These are phyloP conservation scores for Suillus hirtellus DNA, from an alignment of 768 basidiomycete genomes.

Conservation along the genomic window DNA sequence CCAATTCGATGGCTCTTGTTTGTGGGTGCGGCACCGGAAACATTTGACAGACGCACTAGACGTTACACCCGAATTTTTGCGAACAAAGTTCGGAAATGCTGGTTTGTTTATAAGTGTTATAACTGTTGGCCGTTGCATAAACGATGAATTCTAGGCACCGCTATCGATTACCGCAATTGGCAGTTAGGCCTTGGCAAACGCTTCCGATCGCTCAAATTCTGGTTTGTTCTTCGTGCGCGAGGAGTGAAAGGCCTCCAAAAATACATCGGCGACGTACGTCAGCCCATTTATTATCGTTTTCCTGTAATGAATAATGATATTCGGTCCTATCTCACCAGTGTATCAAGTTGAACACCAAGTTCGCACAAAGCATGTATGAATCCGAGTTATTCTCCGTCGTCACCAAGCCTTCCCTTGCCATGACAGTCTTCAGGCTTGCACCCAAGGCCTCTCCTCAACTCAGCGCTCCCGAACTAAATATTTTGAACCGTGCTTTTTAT, in stretches of 20 bases:
- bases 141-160: constrained; percentile 49
- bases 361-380: constrained; percentile 51
- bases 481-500: constrained; percentile 66
- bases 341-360: constrained; percentile 58
- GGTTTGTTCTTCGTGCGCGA: constrained; percentile 87
- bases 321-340: constrained; percentile 42
- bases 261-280: constrained; percentile 66
- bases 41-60: constrained; percentile 79
- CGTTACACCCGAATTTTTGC: constrained; percentile 81
- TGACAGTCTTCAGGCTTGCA: constrained; percentile 74
- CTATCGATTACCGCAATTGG: constrained; percentile 90
- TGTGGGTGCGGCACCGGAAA: constrained; percentile 78
- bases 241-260: constrained; percentile 78
- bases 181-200: constrained; percentile 83
- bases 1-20: constrained; percentile 79
- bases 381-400: constrained; percentile 63
- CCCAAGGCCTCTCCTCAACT: constrained; percentile 32
- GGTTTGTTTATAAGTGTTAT: no score
- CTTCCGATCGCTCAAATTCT: constrained; percentile 88
- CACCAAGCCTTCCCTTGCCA: constrained; percentile 67
- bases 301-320: background rate
- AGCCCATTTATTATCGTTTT: background rate
- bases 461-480: constrained; percentile 49
- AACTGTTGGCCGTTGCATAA: no score
- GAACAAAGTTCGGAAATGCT: constrained; percentile 76